Evolutionary conservation across 768 basidiomycete species (phyloP).

Genomic region (Dioszegia crocea): DNA sequence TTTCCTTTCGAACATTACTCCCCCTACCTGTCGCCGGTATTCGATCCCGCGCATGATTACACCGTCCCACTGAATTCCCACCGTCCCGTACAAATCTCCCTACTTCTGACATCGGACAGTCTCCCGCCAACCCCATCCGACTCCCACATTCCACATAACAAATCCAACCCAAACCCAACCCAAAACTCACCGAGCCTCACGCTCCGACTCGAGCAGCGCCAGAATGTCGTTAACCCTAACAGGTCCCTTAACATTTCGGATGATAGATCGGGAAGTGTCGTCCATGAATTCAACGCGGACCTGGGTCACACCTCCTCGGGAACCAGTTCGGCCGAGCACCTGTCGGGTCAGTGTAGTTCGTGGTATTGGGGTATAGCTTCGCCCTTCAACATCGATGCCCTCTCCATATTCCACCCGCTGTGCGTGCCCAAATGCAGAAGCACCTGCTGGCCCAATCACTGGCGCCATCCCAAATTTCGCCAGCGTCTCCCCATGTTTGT

Average conservation of each 20-base stretch:
- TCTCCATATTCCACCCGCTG: neutral
- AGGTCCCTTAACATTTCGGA: slow-evolving; percentile 98
- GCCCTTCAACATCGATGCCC: neutral
- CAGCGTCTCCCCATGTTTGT: too few species aligned
- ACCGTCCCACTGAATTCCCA: too few species aligned
- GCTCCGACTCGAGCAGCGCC: slow-evolving; percentile 93
- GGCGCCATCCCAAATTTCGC: too few species aligned
- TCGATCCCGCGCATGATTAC: too few species aligned
- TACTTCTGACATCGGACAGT: too few species aligned
- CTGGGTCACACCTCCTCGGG: slow-evolving; percentile 98
- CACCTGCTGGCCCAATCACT: too few species aligned
- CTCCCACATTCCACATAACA: too few species aligned
- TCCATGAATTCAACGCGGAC: slow-evolving; percentile 99
- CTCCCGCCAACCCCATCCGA: too few species aligned
- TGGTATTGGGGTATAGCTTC: neutral
- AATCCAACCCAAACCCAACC: neutral
- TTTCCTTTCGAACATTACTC: too few species aligned
- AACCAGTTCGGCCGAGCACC: slow-evolving; percentile 98
- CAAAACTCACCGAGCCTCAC: slow-evolving; percentile 88
- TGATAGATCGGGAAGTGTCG: slow-evolving; percentile 89
- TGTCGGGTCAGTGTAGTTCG: slow-evolving; percentile 45
- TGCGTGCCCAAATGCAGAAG: too few species aligned
- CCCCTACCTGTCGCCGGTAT: too few species aligned
- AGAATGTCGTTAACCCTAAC: slow-evolving; percentile 94
- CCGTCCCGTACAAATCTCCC: too few species aligned